Conservation (phyloP, 1,284 basidiomycete genomes). For the Rhizoctonia solani region DNA sequence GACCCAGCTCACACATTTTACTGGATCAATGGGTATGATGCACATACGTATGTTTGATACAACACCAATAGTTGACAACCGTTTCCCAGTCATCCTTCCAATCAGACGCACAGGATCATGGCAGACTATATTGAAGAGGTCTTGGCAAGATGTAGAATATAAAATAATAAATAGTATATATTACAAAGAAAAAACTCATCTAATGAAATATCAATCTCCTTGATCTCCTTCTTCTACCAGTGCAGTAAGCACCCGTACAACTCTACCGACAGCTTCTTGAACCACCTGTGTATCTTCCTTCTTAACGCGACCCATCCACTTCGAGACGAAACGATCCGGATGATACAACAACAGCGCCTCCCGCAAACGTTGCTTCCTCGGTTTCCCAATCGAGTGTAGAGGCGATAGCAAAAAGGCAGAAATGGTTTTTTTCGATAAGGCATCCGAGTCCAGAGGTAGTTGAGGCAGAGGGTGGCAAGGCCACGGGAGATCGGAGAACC, state of each 20-base stretch:
- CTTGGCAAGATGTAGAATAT: neutral
- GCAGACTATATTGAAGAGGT: conserved; percentile 25
- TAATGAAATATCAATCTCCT: neutral
- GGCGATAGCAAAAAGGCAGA: conserved; percentile 61
- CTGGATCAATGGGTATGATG: conserved; percentile 19
- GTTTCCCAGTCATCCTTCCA: conserved; percentile 19
- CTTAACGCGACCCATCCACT: conserved; percentile 62
- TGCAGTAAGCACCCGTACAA: conserved; percentile 40
- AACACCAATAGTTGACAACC: neutral
- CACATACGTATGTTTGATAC: neutral
- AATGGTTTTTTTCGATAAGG: conserved; percentile 63
- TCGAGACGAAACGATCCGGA: conserved; percentile 83
- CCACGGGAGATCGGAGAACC: conserved; percentile 78
- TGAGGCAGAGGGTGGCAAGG: conserved; percentile 56
- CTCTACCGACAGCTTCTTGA: conserved; percentile 43
- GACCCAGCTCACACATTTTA: conserved; percentile 31
- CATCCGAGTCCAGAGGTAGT: conserved; percentile 50
- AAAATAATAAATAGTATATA: neutral
- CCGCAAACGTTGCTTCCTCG: conserved; percentile 63
- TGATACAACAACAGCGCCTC: conserved; percentile 80
- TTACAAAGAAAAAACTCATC: neutral
- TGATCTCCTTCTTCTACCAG: conserved; percentile 37
- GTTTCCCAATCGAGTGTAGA: conserved; percentile 43
- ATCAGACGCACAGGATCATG: conserved; percentile 29
- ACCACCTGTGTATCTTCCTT: conserved; percentile 44